Base-by-base conservation (phyloP, 1,284 basidiomycete genomes). In the Fomes fomentarius region DNA sequence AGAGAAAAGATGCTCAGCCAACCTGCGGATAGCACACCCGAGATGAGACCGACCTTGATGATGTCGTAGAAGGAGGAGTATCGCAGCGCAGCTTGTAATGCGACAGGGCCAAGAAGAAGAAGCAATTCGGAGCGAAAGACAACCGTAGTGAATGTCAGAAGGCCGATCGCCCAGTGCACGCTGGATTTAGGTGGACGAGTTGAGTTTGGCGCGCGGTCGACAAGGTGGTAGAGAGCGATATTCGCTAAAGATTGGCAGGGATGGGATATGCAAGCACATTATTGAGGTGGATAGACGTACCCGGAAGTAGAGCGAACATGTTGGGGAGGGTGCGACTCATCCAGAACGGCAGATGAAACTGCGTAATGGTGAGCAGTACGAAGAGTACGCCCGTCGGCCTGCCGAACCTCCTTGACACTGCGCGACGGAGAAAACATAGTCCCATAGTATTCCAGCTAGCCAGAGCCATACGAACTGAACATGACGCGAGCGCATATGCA, bases 321-420 rank as follows among this genome's bases (percentile, higher is more conserved):
- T 99, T 99, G 0, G 96, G 96, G 14, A 98, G 74, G 0, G 96
- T 97, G 42, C 96, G 77, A 3, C 94, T 86, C 73, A 93, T 90
- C 88, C 94, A 99, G 71, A 94, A 99, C 3, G 88, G 86, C 11
- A 95, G 71, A 70, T 98, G 96, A 68, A 98, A 98, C 69, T 97
- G 94, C 0, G 84, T 83, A 54, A 86, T 81, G 1, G 87, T 86
- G 21, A 97, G 67, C 0, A 94, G 54, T 1, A 83, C 70, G 68
- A 89, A 94, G 62, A 86, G 80, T 8, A 79, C 66, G 4, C 85
- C 75, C 0, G 86, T 80, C 3, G 70, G 67, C 2, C 73, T 69
- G 7, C 90, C 91, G 62, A 87, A 95, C 12, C 87, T 81, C 9
- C 74, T 74, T 0, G 79, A 74, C 4, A 91, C 78, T 1, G 84